Base-by-base conservation (phyloP, 23 red algal genomes). In the Gracilaria gracilis region DNA sequence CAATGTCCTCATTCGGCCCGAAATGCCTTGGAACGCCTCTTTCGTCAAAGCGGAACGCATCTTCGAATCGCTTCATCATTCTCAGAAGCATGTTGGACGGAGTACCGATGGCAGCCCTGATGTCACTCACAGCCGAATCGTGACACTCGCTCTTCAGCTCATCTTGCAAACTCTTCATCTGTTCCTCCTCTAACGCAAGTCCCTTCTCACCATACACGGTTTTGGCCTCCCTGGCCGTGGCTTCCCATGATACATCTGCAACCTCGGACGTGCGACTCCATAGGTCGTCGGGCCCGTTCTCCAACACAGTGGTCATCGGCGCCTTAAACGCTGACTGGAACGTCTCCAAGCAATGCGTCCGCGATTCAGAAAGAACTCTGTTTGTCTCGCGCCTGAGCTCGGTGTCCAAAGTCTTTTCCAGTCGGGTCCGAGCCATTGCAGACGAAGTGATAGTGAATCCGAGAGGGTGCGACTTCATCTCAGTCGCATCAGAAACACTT, bases 11-110 rank as follows among this genome's bases (percentile, higher is more conserved):
- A 32, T 75, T 84, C 35, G 93, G 89, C 28, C 82, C 86, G 77
- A 93, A 98, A 48, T 86, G 61, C 14, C 97, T 81, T 32, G 97
- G 97, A 13, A 96, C 91, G 0, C 93, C 93, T 23, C 93, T 85
- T 33, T 79, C 91, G 47, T 98, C 97, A 82, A 94, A 96, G 37
- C 97, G 93, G 82, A 98, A 98, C 19, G 80, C 51, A 62, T 98
- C 93, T 47, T 98, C 94, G 67, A 98, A 98, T 42, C 94, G 85
- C 46, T 89, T 87, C 32, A 61, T 87, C 64, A 96, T 74, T 33
- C 91, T 86, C 61, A 92, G 29, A 32, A 90, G 38, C 53, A 98
- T 57, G 61, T 85, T 85, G 69, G 46, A 74, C 25, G 83, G 82
- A 29, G 74, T 79, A 23, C 86, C 85, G 25, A 95, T 86, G n/a